Base-by-base conservation (phyloP, 306 rosid genomes). In the Cucumis melo region DNA sequence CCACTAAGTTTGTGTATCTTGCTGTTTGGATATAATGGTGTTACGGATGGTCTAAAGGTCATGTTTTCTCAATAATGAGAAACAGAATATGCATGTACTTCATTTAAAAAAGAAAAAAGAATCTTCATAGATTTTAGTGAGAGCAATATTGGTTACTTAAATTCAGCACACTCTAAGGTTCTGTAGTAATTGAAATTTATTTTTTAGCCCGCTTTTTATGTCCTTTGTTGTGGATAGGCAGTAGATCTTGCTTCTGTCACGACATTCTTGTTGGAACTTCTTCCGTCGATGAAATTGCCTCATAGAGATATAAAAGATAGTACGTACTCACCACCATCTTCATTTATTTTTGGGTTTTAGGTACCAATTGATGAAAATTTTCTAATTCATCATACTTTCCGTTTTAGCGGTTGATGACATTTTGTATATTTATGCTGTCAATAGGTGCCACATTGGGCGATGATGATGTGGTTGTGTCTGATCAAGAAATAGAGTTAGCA, bases 201-300 rank as follows among this genome's bases (percentile, higher is more conserved):
- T 59, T 74, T 86, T 83, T 42, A 53, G 21, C 36, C 71, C 77
- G 62, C 29, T 73, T 42, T 68, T 21, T 20, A 23, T 59, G 17
- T 44, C 9, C 72, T 68, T 78, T 56, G 32, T 15, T 82, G 41
- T 84, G 71, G 79, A 74, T 84, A 94, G 98, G 98, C 97, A 29
- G 70, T 87, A 74, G 93, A 89, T 84, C 89, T 94, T 85, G 96
- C 98, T 84, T 85, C 91, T 68, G 88, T 90, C 73, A 78, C 89
- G 73, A 91, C 97, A 29, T 85, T 77, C 81, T 87, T 94, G 83
- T 86, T 94, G 85, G 97, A 89, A 82, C 79, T 87, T 6, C 94
- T 88, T 83, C 98, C 96, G 42, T 86, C 97, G 39, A 62, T 87
- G 42, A 89, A 87, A 78, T 81, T 89, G 78, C 78, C 87, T 51